Evolutionary conservation across 108 stramenopile genomes (phyloP).

Genomic region (Cyclotella cryptica): DNA sequence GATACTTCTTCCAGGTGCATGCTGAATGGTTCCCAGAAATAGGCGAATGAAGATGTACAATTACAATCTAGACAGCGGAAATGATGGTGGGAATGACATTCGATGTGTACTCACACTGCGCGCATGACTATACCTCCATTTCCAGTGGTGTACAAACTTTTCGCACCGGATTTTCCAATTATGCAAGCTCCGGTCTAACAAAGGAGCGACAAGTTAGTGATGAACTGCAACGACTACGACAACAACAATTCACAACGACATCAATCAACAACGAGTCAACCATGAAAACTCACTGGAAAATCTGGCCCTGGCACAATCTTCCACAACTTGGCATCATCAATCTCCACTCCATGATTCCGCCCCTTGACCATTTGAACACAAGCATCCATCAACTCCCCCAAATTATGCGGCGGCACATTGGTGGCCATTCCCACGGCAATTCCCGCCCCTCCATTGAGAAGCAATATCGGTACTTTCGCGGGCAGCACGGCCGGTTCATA

Average conservation of each 20-base stretch:
- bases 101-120: constrained; percentile 48
- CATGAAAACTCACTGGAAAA: constrained; percentile 68
- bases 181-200: constrained; percentile 87
- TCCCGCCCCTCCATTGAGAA: constrained; percentile 94
- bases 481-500: constrained; percentile 93
- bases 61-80: no score
- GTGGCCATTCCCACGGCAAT: constrained; percentile 98
- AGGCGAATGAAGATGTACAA: no score
- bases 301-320: constrained; percentile 91
- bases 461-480: constrained; percentile 88
- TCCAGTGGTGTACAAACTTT: constrained; percentile 86
- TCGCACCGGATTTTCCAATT: constrained; percentile 79
- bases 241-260: no score
- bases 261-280: not conserved
- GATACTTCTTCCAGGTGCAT: constrained; percentile 86
- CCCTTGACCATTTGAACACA: constrained; percentile 69
- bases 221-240: no score
- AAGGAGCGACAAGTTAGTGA: not conserved
- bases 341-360: constrained; percentile 56
- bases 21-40: no score
- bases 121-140: constrained; percentile 91
- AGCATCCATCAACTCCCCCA: constrained; percentile 89
- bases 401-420: constrained; percentile 97
- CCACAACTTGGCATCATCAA: constrained; percentile 82
- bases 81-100: no score